Percentiles rank a stretch among this genome's conserved stretches.
Conservation (phyloP, 148 eudicot genomes). For the Rhododendron henanense region DNA sequence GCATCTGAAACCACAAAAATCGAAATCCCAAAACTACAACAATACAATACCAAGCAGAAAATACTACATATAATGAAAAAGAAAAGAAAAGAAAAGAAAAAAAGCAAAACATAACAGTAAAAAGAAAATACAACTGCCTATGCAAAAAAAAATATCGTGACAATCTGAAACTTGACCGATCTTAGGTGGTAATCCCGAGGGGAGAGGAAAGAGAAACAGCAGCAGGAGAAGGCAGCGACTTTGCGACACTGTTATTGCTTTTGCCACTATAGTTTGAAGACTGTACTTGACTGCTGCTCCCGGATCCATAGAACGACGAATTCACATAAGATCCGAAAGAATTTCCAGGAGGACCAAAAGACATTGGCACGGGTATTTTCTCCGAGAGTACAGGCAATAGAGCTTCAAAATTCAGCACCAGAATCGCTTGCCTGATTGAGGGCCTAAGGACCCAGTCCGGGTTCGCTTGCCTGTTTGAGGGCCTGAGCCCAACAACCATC, state of each 20-base stretch:
- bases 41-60: neutral
- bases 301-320: neutral
- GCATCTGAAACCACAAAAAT: neutral
- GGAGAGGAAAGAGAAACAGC: neutral
- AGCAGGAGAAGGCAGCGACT: neutral
- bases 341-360: neutral
- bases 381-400: constrained; percentile 14
- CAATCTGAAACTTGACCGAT: neutral
- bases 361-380: constrained; percentile 18
- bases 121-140: neutral
- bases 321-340: neutral
- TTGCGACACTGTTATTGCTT: neutral
- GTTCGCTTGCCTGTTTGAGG: neutral
- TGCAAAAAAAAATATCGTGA: neutral
- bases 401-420: constrained; percentile 25
- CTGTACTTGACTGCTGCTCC: neutral
- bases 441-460: too few species aligned
- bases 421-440: constrained; percentile 23
- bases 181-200: neutral
- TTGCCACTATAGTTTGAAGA: neutral
- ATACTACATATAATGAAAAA: neutral
- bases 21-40: neutral
- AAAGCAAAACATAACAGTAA: neutral
- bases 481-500: constrained; percentile 20
- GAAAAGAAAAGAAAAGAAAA: too few species aligned